Percentiles rank a stretch among this genome's conserved stretches.
Evolutionary conservation across 1,284 basidiomycete species (phyloP).

Genomic region (Vanrija humicola): DNA sequence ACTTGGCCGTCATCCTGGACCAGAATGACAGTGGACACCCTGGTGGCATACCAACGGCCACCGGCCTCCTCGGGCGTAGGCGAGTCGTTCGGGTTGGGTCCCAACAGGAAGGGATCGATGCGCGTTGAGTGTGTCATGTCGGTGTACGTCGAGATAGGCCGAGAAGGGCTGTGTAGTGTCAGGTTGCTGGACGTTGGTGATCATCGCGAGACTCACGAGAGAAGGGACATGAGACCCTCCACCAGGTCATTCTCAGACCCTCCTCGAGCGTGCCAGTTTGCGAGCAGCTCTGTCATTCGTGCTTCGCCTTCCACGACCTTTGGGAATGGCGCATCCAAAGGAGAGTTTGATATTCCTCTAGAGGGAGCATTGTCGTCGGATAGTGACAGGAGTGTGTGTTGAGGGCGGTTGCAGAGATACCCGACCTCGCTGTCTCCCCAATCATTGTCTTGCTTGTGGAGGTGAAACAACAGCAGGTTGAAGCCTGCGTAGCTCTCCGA

Average conservation of each 20-base stretch:
- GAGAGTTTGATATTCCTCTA: conserved; percentile 39
- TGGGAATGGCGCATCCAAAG: conserved; percentile 35
- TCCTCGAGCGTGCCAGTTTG: conserved; percentile 19
- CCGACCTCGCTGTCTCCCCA: conserved; percentile 21
- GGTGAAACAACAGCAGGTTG: conserved; percentile 45
- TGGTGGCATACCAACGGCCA: conserved; percentile 41
- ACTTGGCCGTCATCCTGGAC: conserved; percentile 37
- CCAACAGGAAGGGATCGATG: conserved; percentile 26
- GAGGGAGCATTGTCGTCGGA: not conserved
- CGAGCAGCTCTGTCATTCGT: conserved; percentile 23
- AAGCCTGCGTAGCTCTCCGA: conserved; percentile 39
- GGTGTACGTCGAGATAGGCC: not conserved
- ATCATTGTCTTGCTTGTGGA: conserved; percentile 7
- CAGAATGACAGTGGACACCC: conserved; percentile 42
- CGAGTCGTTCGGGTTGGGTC: conserved; percentile 4
- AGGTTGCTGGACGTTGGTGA: too few relatives aligned
- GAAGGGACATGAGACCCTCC: conserved; percentile 33
- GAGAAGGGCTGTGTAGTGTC: too few relatives aligned
- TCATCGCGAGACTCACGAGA: conserved; percentile 28
- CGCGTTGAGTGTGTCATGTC: conserved; percentile 26
- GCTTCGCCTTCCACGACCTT: conserved; percentile 39
- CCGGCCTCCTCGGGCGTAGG: not conserved
- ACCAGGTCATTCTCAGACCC: conserved; percentile 28
- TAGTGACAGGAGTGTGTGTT: conserved; percentile 15
- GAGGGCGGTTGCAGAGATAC: conserved; percentile 38